Evolutionary conservation across 1,139 yeast species (phyloP).

Genomic region (Blastobotrys capitulatus): DNA sequence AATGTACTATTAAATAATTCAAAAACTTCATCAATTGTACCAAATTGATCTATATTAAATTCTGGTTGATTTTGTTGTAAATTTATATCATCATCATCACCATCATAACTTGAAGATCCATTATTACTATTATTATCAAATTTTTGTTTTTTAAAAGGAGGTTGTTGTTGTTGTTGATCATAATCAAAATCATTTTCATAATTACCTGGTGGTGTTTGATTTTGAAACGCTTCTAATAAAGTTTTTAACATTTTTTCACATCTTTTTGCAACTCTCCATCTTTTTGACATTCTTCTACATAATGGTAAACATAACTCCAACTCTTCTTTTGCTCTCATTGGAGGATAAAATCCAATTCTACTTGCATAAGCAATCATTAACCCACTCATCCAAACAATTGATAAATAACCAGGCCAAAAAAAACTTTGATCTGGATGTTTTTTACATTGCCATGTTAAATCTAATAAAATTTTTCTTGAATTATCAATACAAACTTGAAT

Average conservation of each 20-base stretch:
- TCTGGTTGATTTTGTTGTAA: not conserved
- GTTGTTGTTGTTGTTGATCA: not conserved
- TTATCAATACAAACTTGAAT: conserved; percentile 15
- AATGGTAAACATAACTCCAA: conserved; percentile 14
- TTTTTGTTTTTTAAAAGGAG: not conserved
- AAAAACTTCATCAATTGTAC: conserved; percentile 13
- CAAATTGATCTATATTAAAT: conserved; percentile 1
- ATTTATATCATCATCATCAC: not conserved
- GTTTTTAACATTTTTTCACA: conserved; percentile 13
- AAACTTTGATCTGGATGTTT: conserved; percentile 11
- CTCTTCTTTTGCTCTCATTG: conserved; percentile 9
- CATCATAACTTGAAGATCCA: not conserved
- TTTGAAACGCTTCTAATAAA: conserved; percentile 3
- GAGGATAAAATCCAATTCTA: conserved; percentile 13
- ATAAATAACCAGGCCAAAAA: conserved; percentile 18
- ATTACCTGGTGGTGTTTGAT: not conserved
- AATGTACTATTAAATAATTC: conserved; percentile 13
- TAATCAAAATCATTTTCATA: not conserved
- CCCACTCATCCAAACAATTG: conserved; percentile 19
- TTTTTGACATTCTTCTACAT: conserved; percentile 11
- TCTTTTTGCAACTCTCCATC: conserved; percentile 16
- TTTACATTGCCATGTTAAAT: conserved; percentile 8
- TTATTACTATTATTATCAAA: not conserved
- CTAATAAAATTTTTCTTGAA: conserved; percentile 10
- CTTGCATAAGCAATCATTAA: conserved; percentile 16